Base-by-base conservation (phyloP, 2,329 filamentous ascomycete genomes). In the Dothideomycetes sp. region DNA sequence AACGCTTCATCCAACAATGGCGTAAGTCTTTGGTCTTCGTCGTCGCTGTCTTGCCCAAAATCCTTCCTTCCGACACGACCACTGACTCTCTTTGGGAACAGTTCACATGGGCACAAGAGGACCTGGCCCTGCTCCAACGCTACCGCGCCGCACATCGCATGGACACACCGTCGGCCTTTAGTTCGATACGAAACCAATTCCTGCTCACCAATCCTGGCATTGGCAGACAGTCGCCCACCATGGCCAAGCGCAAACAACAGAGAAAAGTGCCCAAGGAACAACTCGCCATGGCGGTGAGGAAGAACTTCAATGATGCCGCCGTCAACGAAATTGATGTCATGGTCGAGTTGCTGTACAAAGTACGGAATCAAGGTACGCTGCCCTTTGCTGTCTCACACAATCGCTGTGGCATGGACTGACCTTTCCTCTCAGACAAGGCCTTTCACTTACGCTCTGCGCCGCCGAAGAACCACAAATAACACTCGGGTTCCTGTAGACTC, bases 241-340 rank as follows among this genome's bases (percentile, higher is more conserved):
- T 87, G 77, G 76, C 78, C 30, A 68, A 80, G 44, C 73, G 70
- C 51, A 76, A 74, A 49, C 68, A 76, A 33, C 70, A 78, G 53
- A 67, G 79, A 38, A 71, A 81, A 41, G 78, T 87, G 56, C 75
- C 73, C 53, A 83, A 83, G 56, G 79, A 85, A 25, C 74, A 83
- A 49, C 67, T 93, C 41, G 81, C 82, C 7, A 70, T 78, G 49
- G 71, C 76, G 2, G 81, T 88, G 34, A 72, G 84, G 49, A 88
- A 86, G 59, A 83, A 91, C 62, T 91, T 91, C 65, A 91, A 91
- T 56, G 78, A 76, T 23, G 70, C 84, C 49, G 82, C 81, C 12
- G 76, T 89, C 28, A 80, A 79, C 49, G 85, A 93, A 65, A 86
- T 80, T 56, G 84, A 91, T 52, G 80, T 87, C 49, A 82, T 91